These are phyloP conservation scores for Orbilia javanica DNA, from an alignment of 2,329 filamentous ascomycete genomes.

Conservation along the genomic window DNA sequence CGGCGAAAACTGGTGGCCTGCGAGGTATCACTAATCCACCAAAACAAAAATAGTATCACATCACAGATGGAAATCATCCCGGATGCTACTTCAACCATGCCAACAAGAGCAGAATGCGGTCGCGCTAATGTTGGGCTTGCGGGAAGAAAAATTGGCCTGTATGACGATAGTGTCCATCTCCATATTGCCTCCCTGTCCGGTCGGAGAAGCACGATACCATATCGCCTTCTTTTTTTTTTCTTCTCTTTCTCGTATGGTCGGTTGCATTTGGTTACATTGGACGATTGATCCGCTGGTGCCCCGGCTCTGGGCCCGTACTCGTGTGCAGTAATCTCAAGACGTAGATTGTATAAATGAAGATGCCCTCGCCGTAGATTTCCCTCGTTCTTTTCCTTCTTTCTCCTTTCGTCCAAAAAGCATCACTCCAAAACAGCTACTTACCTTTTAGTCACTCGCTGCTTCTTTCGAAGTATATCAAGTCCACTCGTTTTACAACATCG, in stretches of 20 bases:
- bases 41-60: conserved; percentile 54
- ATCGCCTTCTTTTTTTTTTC: neutral
- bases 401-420: conserved; percentile 3
- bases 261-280: conserved; percentile 39
- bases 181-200: neutral
- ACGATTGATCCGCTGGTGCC: neutral
- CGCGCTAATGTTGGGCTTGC: conserved; percentile 37
- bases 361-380: neutral
- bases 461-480: conserved; percentile 8
- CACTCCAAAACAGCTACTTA: neutral
- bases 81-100: conserved; percentile 48
- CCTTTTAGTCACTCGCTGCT: conserved; percentile 21
- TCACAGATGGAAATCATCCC: conserved; percentile 47
- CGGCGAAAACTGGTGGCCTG: conserved; percentile 20
- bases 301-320: neutral
- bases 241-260: conserved; percentile 10
- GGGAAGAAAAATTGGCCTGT: conserved; percentile 14
- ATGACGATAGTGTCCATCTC: conserved; percentile 16
- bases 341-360: conserved; percentile 17
- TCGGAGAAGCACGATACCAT: conserved; percentile 4
- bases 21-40: conserved; percentile 55
- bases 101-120: conserved; percentile 28
- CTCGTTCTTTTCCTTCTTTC: neutral
- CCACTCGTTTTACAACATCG: conserved; percentile 39
- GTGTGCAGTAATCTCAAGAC: neutral